Evolutionary conservation across 805 yeast species (phyloP), one percentile per base, ranked within the genome.

Genomic region (Zygosaccharomyces rouxii): DNA sequence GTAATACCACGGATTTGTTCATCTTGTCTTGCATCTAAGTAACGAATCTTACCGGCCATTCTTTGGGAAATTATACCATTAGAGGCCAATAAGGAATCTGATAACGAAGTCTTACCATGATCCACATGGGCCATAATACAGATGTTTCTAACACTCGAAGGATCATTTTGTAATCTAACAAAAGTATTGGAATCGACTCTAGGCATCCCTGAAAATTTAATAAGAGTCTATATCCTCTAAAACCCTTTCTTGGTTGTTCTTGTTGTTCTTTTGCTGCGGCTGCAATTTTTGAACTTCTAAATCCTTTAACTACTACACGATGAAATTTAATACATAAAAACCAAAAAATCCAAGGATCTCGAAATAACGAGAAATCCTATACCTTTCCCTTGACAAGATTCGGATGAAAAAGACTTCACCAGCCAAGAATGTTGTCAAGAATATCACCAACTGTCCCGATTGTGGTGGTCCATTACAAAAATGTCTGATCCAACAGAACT

Each of bases 111-210:
- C 70, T 94, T 94, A 23, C 99, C 99, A 64, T 94, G 99, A 66
- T 94, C 99, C 21, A 94, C 99, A 68, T 94, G 99, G 0, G 99
- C 99, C 43, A 94, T 74, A 52, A 94, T 89, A 69, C 99, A 94
- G 38, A 94, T 88, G 67, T 94, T 94, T 52, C 99, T 76, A 26
- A 92, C 81, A 52, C 80, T 72, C 13, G 76, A 69, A 0, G 95
- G 81, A 54, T 84, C 78, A 55, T 74, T 74, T 66, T 92, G 97
- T 16, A 89, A 71, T 54, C 78, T 67, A 28, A 78, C 74, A 29
- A 89, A 76, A 26, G 83, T 81, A 35, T 80, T 83, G 4, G 84
- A 74, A 2, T 86, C 76, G 21, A 87, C 74, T 65, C 77, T 79
- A 79, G 80, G 61, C 68, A 68, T 57, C 23, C 13, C 18, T 28